Conservation (phyloP, 257 asterid genomes). For the Jasminum sambac region DNA sequence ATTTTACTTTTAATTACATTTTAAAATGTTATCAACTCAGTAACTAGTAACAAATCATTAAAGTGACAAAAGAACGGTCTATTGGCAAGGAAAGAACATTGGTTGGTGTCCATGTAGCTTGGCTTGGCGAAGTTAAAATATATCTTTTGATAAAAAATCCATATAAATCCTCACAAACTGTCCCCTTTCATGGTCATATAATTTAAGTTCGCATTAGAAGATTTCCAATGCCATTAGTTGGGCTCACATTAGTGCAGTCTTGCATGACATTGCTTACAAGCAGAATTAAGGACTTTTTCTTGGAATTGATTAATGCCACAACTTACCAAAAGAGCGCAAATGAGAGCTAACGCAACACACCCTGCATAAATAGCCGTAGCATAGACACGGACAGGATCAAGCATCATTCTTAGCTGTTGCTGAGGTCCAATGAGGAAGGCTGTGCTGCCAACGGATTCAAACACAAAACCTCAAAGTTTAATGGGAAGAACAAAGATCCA, state of each 20-base stretch:
- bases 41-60: not conserved
- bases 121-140: not conserved
- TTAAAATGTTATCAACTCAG: not conserved
- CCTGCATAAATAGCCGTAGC: constrained; percentile 76
- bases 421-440: constrained; percentile 78
- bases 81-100: not conserved
- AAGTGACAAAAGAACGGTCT: not conserved
- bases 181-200: not conserved
- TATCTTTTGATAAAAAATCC: not conserved
- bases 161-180: not conserved
- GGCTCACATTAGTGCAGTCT: not conserved
- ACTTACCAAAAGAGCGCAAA: constrained; percentile 91
- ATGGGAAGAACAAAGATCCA: constrained; percentile 14
- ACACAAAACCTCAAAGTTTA: constrained; percentile 38
- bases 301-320: not conserved
- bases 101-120: not conserved
- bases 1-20: not conserved
- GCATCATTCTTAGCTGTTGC: constrained; percentile 84
- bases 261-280: not conserved
- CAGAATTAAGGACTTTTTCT: not conserved
- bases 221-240: not conserved
- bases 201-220: not conserved
- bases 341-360: constrained; percentile 75
- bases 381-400: constrained; percentile 76
- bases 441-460: constrained; percentile 74